Evolutionary conservation across 148 eudicot species (phyloP), one percentile per base, ranked within the genome.

Genomic region (Vaccinium macrocarpon): DNA sequence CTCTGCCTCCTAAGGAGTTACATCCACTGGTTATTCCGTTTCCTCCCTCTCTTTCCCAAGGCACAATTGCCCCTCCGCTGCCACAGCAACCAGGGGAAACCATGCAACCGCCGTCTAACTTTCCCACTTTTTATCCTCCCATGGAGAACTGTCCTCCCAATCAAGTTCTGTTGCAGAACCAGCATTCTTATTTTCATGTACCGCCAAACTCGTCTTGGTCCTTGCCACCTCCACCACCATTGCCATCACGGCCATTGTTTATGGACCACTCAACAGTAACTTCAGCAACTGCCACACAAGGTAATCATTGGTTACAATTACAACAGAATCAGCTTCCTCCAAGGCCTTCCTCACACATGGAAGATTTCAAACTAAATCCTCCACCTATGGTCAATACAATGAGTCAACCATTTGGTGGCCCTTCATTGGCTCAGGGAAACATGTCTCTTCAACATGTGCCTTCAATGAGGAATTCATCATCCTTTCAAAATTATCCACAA

Each of bases 291-390:
- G 78, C 72, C 18, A 78, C 84, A 29, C 83, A 86, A 87, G 86
- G 88, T 82, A 79, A 76, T 76, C 88, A 88, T 66, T 83, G 88
- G 57, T 83, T 82, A 59, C 89, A 85, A 59, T 88, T 87, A 87
- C 97, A 91, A 87, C 96, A 86, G 84, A 90, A 89, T 82, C 86
- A 81, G 76, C 80, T 86, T 61, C 91, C 91, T 76, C 77, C 87
- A 82, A 84, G 91, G 86, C 84, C 85, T 68, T 82, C 84, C 25
- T 66, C 66, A 11, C 78, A 38, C 32, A 79, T 55, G 52, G 86
- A 85, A 53, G 81, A 84, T 86, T 53, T 84, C 70, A 49, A 38
- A 71, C 78, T 82, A 25, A 84, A 81, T 6, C 51, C 82, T 75
- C 35, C 88, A 51, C 90, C 83, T 83, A 38, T 88, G 75, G 87